Evolutionary conservation across 2,329 filamentous ascomycete species (phyloP).

Genomic region (Colletotrichum sp.): DNA sequence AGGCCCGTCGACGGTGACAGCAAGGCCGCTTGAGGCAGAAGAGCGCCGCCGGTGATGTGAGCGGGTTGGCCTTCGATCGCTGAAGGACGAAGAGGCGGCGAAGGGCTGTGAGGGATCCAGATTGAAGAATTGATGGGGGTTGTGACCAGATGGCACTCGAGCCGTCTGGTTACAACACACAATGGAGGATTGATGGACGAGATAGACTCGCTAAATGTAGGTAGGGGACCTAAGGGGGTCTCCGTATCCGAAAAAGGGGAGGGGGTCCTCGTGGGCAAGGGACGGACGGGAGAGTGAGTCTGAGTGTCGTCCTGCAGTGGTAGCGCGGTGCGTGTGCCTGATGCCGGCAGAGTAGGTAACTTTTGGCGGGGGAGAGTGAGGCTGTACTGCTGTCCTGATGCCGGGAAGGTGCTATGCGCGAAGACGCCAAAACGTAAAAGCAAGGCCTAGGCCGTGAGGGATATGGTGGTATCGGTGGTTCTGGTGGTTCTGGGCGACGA

Average conservation of each 20-base stretch:
- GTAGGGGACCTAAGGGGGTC: conserved; percentile 10
- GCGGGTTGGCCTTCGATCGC: conserved; percentile 27
- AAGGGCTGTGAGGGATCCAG: conserved; percentile 22
- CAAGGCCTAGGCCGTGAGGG: not conserved
- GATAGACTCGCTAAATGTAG: conserved; percentile 12
- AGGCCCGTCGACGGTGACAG: conserved; percentile 34
- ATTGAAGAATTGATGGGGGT: conserved; percentile 20
- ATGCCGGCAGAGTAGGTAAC: not conserved
- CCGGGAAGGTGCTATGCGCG: not conserved
- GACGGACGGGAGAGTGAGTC: not conserved
- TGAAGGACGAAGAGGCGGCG: conserved; percentile 27
- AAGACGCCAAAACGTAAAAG: not conserved
- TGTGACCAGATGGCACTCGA: conserved; percentile 24
- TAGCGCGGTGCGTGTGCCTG: not conserved
- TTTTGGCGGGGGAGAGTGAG: conserved; percentile 1
- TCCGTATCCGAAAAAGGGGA: conserved; percentile 12
- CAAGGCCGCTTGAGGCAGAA: conserved; percentile 30
- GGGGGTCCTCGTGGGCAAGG: conserved; percentile 12
- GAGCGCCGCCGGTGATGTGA: conserved; percentile 37
- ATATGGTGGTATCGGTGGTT: not conserved
- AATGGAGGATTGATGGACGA: not conserved
- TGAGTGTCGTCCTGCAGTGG: not conserved
- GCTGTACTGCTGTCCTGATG: conserved; percentile 10
- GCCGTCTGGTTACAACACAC: conserved; percentile 21
- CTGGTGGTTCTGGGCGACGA: not conserved